Evolutionary conservation across 2,329 filamentous ascomycete species (phyloP), one percentile per base, ranked within the genome.

Genomic region (Calonectria montana): DNA sequence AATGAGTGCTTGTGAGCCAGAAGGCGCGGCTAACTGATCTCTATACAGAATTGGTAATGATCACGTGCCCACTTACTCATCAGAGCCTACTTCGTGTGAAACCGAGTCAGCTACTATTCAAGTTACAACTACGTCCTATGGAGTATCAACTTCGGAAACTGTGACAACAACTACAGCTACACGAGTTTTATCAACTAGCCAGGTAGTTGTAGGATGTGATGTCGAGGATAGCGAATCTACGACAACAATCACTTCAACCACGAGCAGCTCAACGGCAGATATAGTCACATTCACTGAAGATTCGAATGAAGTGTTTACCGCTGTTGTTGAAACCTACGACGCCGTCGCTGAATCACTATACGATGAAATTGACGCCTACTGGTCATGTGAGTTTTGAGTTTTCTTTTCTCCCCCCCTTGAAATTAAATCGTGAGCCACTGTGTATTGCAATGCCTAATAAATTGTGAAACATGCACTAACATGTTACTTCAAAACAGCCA

Each of bases 91-190:
- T 2, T 66, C 62, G 16, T 72, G 70, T 23, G 62, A 72, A 25
- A 72, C 70, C 10, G 48, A 69, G 55, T 67, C 66, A 4, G 70
- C 70, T 9, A 69, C 70, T 2, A 66, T 72, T 37, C 53, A 65
- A 25, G 13, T 69, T 6, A 72, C 66, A 5, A 64, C 66, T 5
- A 72, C 70, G 1, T 72, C 66, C 2, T 72, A 72, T 27, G 66
- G 66, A 23, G 66, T 72, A 10, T 69, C 63, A 1, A 63, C 62
- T 57, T 72, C 66, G 1, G 66, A 53, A 15, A 64, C 62, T 9
- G 55, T 63, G 15, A 69, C 70, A 23, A 25, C 37, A 16, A 72
- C 70, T 16, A 72, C 70, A 7, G 31, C 70, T 15, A 66, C 43
- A 12, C 62, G 43, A 35, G 62, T 69, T 6, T 4, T 69, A 2